Conservation (phyloP, 2,329 filamentous ascomycete genomes). For the Phoma sp. region DNA sequence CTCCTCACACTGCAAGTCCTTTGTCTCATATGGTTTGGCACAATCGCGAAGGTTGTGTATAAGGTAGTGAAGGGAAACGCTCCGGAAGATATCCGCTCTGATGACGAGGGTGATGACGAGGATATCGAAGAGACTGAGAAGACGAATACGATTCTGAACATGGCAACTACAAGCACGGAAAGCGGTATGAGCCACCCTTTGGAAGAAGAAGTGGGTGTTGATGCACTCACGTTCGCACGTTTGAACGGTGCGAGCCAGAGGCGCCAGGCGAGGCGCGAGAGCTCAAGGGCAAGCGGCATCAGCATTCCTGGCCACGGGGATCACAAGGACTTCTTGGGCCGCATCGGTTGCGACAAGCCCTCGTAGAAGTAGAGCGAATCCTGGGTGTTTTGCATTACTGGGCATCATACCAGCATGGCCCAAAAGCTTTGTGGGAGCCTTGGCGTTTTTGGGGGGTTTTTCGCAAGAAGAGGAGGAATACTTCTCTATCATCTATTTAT, state of each 20-base stretch:
- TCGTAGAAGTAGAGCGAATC: slow-evolving; percentile 1
- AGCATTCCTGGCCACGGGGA: slow-evolving; percentile 75
- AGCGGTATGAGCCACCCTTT: slow-evolving; percentile 53
- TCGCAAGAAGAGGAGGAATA: slow-evolving; percentile 9
- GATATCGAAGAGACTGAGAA: slow-evolving; percentile 52
- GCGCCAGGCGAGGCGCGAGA: slow-evolving; percentile 61
- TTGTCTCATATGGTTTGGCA: slow-evolving; percentile 84
- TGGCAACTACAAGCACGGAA: slow-evolving; percentile 39
- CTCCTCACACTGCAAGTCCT: slow-evolving; percentile 81
- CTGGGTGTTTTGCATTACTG: background rate
- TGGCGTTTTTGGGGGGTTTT: slow-evolving; percentile 1
- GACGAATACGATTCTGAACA: slow-evolving; percentile 29
- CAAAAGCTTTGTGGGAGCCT: slow-evolving; percentile 6
- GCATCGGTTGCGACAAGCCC: slow-evolving; percentile 83
- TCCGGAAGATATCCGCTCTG: slow-evolving; percentile 86
- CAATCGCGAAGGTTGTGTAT: slow-evolving; percentile 84
- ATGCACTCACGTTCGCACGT: slow-evolving; percentile 69
- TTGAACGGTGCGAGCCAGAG: slow-evolving; percentile 50
- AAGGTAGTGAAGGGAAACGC: slow-evolving; percentile 77
- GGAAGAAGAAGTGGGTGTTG: slow-evolving; percentile 78
- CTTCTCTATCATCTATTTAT: slow-evolving; percentile 4
- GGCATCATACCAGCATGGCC: background rate
- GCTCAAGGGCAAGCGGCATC: slow-evolving; percentile 56
- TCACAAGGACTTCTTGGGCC: slow-evolving; percentile 78
- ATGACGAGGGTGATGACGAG: slow-evolving; percentile 75